Conservation (phyloP, 805 yeast species). For the Teunomyces stri region DNA sequence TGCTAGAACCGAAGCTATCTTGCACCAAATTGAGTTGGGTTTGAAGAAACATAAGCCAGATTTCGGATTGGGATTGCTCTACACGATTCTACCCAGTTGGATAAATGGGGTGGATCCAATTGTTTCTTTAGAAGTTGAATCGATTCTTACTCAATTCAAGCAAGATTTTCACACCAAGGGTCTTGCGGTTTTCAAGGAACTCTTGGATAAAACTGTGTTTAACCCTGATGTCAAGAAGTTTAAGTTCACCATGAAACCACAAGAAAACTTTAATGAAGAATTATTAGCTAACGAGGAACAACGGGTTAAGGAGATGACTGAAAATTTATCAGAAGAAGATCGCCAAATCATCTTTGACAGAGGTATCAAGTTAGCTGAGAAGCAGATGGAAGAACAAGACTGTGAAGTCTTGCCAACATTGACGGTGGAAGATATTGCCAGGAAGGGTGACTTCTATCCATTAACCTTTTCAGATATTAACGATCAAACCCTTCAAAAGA, state of each 20-base stretch:
- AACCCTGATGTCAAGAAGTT: slow-evolving; percentile 50
- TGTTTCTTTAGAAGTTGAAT: slow-evolving; percentile 62
- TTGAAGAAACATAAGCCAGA: slow-evolving; percentile 87
- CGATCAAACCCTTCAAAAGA: slow-evolving; percentile 38
- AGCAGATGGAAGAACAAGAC: slow-evolving; percentile 70
- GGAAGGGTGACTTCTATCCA: slow-evolving; percentile 42
- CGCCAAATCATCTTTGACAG: slow-evolving; percentile 54
- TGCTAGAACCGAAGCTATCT: slow-evolving; percentile 70
- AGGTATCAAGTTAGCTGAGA: slow-evolving; percentile 57
- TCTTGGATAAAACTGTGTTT: slow-evolving; percentile 54
- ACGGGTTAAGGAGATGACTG: slow-evolving; percentile 40
- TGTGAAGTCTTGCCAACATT: slow-evolving; percentile 78
- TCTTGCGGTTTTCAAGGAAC: slow-evolving; percentile 51
- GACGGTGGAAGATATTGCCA: slow-evolving; percentile 68
- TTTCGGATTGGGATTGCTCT: slow-evolving; percentile 78
- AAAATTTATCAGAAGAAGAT: slow-evolving; percentile 52
- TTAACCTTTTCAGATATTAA: slow-evolving; percentile 26
- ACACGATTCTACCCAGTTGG: slow-evolving; percentile 80
- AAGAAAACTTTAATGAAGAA: slow-evolving; percentile 53
- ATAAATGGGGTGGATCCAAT: slow-evolving; percentile 79
- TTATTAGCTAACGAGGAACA: slow-evolving; percentile 59
- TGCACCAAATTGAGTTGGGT: slow-evolving; percentile 82
- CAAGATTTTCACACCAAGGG: slow-evolving; percentile 54
- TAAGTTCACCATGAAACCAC: slow-evolving; percentile 76
- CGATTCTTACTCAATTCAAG: slow-evolving; percentile 57